Percentiles rank a stretch among this genome's conserved stretches.
Evolutionary conservation across 257 asterid species (phyloP).

Genomic region (Cynanchum wilfordii): DNA sequence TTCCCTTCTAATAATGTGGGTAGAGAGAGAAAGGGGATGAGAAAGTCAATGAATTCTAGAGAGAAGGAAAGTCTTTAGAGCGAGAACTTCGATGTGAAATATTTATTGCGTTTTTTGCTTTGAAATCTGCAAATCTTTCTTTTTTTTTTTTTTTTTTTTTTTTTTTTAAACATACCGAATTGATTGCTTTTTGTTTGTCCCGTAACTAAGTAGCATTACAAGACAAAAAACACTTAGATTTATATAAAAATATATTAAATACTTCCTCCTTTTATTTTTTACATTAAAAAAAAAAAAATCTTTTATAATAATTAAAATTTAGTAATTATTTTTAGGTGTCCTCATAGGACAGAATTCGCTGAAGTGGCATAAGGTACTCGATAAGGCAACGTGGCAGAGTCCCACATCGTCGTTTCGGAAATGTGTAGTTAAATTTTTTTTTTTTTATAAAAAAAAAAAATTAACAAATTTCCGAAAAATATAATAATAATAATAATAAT

Average conservation of each 20-base stretch:
- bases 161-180: too few species aligned
- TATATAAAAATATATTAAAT: too few species aligned
- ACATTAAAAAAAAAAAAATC: too few species aligned
- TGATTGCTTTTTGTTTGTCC: too few species aligned
- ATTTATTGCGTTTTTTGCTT: slow-evolving; percentile 11
- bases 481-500: too few species aligned
- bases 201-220: too few species aligned
- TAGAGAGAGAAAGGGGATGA: slow-evolving; percentile 8
- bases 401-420: slow-evolving; percentile 21
- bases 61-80: slow-evolving; percentile 8
- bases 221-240: too few species aligned
- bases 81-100: slow-evolving; percentile 12
- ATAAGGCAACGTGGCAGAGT: slow-evolving; percentile 27
- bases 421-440: too few species aligned
- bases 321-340: background rate
- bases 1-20: background rate
- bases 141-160: background rate
- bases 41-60: slow-evolving; percentile 33
- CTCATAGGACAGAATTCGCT: background rate
- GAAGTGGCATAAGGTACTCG: slow-evolving; percentile 21
- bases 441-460: too few species aligned
- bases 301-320: too few species aligned
- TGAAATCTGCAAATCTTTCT: background rate
- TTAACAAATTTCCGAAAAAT: too few species aligned
- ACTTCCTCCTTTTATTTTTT: too few species aligned